Evolutionary conservation across 768 basidiomycete species (phyloP).

Genomic region (Podaxis rugospora): DNA sequence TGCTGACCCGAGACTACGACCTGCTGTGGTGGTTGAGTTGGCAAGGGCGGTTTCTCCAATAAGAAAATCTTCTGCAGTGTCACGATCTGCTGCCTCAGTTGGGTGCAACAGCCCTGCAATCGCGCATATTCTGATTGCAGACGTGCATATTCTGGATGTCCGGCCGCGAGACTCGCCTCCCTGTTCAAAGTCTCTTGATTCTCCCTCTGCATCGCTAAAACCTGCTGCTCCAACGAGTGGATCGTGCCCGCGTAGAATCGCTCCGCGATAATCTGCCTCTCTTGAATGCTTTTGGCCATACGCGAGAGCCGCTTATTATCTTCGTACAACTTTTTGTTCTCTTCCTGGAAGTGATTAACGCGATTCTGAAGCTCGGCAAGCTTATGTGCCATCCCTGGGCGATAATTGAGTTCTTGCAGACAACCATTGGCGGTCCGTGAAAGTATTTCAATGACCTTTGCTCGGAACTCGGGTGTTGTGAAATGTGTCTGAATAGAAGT

Average conservation of each 20-base stretch:
- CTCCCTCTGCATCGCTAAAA: background rate
- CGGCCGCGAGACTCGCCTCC: slow-evolving; percentile 1
- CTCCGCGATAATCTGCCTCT: slow-evolving; percentile 15
- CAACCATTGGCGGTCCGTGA: slow-evolving; percentile 41
- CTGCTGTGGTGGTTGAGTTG: background rate
- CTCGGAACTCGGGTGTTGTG: slow-evolving; percentile 17
- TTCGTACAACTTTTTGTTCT: slow-evolving; percentile 35
- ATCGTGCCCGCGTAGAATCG: slow-evolving; percentile 17
- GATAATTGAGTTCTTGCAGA: slow-evolving; percentile 43
- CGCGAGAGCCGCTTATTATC: slow-evolving; percentile 32
- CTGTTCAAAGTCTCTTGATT: slow-evolving; percentile 4
- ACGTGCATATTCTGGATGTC: slow-evolving; percentile 5
- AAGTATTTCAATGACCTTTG: slow-evolving; percentile 39
- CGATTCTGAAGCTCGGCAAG: slow-evolving; percentile 30
- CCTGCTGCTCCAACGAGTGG: slow-evolving; percentile 4
- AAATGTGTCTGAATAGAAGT: background rate
- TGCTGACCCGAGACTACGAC: background rate
- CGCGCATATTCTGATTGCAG: slow-evolving; percentile 7
- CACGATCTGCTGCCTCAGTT: background rate
- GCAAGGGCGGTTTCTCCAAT: background rate
- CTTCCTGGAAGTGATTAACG: slow-evolving; percentile 26
- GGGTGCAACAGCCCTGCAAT: background rate
- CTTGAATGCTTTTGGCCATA: slow-evolving; percentile 18
- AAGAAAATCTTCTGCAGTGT: background rate
- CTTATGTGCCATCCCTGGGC: slow-evolving; percentile 34